phyloP scores from a whole-genome alignment of 768 basidiomycete species.

The Rhodotorula graminis region DNA sequence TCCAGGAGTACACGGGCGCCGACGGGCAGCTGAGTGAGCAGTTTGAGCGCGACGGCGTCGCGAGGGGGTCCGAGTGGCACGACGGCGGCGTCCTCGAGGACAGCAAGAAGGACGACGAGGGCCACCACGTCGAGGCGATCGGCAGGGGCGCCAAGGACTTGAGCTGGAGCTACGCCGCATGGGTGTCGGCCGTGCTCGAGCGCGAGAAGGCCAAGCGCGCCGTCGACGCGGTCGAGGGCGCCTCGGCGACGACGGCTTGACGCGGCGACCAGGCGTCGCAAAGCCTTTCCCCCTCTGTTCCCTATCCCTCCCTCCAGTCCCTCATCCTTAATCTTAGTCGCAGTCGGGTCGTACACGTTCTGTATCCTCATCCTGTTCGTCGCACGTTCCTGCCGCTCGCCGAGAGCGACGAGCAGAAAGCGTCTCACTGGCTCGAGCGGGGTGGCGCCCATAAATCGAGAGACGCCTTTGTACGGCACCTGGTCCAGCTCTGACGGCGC shows the following conservation, averaged over 20 bases:
- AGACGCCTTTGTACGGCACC: no score
- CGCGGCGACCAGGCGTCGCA: no score
- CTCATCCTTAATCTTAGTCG: no score
- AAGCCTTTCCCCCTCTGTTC: no score
- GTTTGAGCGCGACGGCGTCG: constrained; percentile 9
- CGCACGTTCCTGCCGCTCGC: no score
- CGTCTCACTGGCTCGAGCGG: no score
- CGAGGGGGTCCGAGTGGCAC: background rate
- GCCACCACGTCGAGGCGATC: constrained; percentile 12
- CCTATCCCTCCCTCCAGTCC: no score
- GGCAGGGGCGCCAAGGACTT: constrained; percentile 33
- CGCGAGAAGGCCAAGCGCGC: constrained; percentile 4
- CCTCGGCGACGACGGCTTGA: background rate
- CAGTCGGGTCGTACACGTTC: no score
- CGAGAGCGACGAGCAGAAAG: no score
- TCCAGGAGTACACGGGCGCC: constrained; percentile 23
- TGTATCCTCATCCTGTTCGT: no score
- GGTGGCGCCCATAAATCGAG: no score
- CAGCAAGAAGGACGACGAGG: constrained; percentile 9
- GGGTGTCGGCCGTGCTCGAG: constrained; percentile 22
- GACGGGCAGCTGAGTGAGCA: constrained; percentile 27
- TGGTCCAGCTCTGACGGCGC: no score
- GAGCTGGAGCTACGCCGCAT: constrained; percentile 34
- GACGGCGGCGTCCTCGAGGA: constrained; percentile 21
- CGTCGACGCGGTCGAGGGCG: background rate